These are phyloP conservation scores for Ailanthus altissimus DNA, from an alignment of 345 rosid species.

Conservation along the genomic window DNA sequence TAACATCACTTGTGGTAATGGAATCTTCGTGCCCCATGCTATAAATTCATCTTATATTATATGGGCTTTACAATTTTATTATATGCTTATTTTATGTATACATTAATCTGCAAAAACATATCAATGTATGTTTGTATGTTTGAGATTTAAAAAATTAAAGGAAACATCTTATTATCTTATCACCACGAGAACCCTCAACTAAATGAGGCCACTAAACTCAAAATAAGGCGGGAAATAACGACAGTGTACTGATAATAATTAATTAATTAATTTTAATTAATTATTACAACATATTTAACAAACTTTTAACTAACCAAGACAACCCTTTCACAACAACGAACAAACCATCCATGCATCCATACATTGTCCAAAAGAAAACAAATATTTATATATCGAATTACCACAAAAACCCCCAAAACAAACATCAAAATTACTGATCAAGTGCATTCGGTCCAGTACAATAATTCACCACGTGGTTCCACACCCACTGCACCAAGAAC, in stretches of 20 bases:
- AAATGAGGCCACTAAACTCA: too few relatives aligned
- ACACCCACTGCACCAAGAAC: slow-evolving; percentile 91
- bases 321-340: too few relatives aligned
- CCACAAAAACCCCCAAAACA: not conserved
- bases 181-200: too few relatives aligned
- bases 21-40: too few relatives aligned
- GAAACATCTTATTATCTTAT: too few relatives aligned
- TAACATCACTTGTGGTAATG: too few relatives aligned
- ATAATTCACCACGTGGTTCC: slow-evolving; percentile 79
- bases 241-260: slow-evolving; percentile 27
- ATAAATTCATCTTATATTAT: too few relatives aligned
- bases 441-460: slow-evolving; percentile 95
- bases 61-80: too few relatives aligned
- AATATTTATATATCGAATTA: not conserved
- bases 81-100: too few relatives aligned
- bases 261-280: slow-evolving; percentile 10
- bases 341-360: not conserved
- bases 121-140: too few relatives aligned
- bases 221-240: slow-evolving; percentile 13
- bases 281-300: slow-evolving; percentile 29
- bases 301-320: slow-evolving; percentile 35
- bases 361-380: not conserved
- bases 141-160: too few relatives aligned
- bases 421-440: slow-evolving; percentile 46
- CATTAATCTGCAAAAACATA: too few relatives aligned